A percentile compares a stretch with the other conserved stretches of the same genome.
phyloP scores from a whole-genome alignment of 2,329 filamentous ascomycete species.

The Apiospora sp. region DNA sequence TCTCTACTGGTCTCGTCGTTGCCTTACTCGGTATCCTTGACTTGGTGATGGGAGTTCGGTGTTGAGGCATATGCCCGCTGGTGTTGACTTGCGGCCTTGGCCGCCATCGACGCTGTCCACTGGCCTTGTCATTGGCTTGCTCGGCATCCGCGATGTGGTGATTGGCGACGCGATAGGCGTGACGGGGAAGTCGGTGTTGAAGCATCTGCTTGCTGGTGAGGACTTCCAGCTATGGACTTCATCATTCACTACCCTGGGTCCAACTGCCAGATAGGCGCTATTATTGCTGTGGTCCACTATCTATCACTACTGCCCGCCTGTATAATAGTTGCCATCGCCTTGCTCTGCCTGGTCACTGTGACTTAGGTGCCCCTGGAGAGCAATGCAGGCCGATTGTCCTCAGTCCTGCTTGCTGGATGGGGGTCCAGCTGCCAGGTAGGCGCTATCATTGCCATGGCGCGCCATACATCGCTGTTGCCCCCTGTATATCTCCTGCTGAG shows the following conservation, averaged over 20 bases:
- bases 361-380: background rate
- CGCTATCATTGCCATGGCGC: background rate
- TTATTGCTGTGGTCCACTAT: too few relatives aligned
- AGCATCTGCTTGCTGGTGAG: background rate
- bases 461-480: background rate
- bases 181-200: background rate
- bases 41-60: too few relatives aligned
- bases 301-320: too few relatives aligned
- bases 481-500: background rate
- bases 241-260: too few relatives aligned
- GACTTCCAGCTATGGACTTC: background rate
- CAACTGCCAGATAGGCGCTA: too few relatives aligned
- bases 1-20: background rate
- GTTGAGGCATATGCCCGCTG: too few relatives aligned
- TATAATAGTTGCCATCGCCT: background rate
- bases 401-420: background rate
- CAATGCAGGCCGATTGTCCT: background rate
- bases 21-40: background rate
- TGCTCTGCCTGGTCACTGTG: background rate
- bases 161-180: background rate
- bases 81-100: too few relatives aligned
- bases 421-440: background rate
- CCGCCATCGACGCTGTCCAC: background rate
- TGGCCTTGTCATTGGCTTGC: background rate
- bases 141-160: background rate